phyloP scores from a whole-genome alignment of 805 yeast species.

The Schwanniomyces polymorphus region DNA sequence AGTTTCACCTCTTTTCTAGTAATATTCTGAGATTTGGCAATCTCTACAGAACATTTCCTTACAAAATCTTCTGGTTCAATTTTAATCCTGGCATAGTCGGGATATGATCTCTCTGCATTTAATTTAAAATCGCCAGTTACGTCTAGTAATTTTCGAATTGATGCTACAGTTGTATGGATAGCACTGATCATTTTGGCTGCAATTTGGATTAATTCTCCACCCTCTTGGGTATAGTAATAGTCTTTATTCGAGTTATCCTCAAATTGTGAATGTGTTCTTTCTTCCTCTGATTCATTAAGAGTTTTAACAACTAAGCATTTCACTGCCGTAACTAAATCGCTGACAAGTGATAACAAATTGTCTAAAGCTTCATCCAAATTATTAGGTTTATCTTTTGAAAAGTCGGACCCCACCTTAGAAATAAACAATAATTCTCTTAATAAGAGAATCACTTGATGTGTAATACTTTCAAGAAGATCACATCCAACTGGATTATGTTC shows the following conservation, averaged over 20 bases:
- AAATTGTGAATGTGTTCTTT: constrained; percentile 18
- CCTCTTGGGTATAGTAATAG: constrained; percentile 65
- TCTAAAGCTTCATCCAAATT: constrained; percentile 55
- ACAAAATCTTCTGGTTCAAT: constrained; percentile 63
- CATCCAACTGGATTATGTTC: constrained; percentile 74
- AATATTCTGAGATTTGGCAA: constrained; percentile 41
- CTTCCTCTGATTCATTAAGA: constrained; percentile 39
- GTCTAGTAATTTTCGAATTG: constrained; percentile 52
- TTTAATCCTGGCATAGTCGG: constrained; percentile 59
- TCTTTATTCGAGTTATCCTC: constrained; percentile 9
- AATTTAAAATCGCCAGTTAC: constrained; percentile 68
- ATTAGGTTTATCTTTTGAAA: constrained; percentile 34
- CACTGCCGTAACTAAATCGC: constrained; percentile 64
- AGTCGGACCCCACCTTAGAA: constrained; percentile 49
- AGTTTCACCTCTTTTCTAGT: constrained; percentile 22
- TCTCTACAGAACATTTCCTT: constrained; percentile 58
- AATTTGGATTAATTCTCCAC: constrained; percentile 60
- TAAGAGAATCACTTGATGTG: constrained; percentile 67
- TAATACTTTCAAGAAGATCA: constrained; percentile 61
- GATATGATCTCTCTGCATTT: constrained; percentile 59
- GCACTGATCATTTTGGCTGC: constrained; percentile 61
- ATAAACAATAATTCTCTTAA: constrained; percentile 63
- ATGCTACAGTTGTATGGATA: constrained; percentile 47
- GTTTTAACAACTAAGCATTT: constrained; percentile 61
- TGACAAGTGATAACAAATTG: constrained; percentile 56